phyloP scores from a whole-genome alignment of 768 basidiomycete genomes.

The Artomyces pyxidatus region DNA sequence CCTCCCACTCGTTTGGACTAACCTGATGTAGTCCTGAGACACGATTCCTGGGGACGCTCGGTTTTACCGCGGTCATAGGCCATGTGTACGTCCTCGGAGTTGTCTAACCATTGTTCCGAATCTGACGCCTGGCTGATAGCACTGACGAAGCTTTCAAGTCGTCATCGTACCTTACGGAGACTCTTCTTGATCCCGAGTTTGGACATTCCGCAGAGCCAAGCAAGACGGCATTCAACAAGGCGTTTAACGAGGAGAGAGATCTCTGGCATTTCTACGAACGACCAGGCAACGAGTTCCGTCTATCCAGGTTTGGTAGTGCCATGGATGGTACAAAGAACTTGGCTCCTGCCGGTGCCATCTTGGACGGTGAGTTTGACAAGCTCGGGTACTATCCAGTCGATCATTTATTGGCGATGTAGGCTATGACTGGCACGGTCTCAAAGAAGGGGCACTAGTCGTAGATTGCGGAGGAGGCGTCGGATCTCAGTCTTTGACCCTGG shows the following conservation, averaged over 20 bases:
- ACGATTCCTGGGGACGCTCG: neutral
- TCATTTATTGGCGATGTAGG: neutral
- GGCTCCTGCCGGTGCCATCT: neutral
- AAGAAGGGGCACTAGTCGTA: neutral
- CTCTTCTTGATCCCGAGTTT: conserved; percentile 6
- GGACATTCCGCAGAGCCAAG: neutral
- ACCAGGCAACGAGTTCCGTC: neutral
- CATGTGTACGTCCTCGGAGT: neutral
- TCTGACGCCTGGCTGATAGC: neutral
- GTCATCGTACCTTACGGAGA: conserved; percentile 14
- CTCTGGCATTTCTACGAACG: neutral
- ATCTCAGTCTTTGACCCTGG: neutral
- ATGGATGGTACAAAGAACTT: neutral
- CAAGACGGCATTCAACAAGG: neutral
- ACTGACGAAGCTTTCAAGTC: conserved; percentile 16
- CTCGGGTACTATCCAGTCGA: neutral
- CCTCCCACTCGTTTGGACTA: neutral
- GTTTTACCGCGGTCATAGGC: neutral
- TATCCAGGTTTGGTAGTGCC: neutral
- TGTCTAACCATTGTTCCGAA: conserved; percentile 1
- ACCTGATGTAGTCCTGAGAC: neutral
- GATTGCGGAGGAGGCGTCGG: neutral
- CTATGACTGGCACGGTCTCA: neutral
- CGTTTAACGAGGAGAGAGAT: neutral
- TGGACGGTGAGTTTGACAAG: neutral